Conservation (phyloP, 1,284 basidiomycete genomes). For the Trichosporon asahii region DNA sequence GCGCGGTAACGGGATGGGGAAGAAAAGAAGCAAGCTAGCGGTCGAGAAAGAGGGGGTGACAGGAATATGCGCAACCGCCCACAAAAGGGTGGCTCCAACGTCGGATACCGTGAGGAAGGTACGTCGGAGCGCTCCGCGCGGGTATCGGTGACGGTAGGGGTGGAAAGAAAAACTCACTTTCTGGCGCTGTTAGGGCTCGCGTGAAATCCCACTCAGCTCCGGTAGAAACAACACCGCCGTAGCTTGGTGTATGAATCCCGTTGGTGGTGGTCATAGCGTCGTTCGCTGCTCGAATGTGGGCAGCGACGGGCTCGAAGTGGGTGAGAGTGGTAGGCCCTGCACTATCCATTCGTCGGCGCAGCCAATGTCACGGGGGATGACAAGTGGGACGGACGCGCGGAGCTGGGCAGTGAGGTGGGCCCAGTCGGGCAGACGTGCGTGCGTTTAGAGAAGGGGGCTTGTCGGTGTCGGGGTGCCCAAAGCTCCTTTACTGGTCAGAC, state of each 20-base stretch:
- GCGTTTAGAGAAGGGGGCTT: neutral
- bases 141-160: neutral
- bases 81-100: neutral
- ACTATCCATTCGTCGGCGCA: constrained; percentile 9
- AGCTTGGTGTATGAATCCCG: constrained; percentile 57
- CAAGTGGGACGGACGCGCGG: neutral
- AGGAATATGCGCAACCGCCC: neutral
- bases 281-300: constrained; percentile 39
- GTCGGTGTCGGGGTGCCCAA: neutral
- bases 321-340: constrained; percentile 7
- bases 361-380: constrained; percentile 6
- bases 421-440: constrained; percentile 7
- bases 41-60: neutral
- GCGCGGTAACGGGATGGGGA: neutral
- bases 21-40: neutral
- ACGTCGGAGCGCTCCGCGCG: neutral
- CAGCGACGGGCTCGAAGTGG: constrained; percentile 39
- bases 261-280: constrained; percentile 31
- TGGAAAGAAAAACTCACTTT: constrained; percentile 23
- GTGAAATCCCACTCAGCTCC: constrained; percentile 51
- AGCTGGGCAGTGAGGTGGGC: neutral
- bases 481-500: neutral
- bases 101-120: neutral
- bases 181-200: constrained; percentile 36
- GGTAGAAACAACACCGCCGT: constrained; percentile 59